Base-by-base conservation (phyloP, 164 flowering plant genomes). In the Buxus sempervirens region DNA sequence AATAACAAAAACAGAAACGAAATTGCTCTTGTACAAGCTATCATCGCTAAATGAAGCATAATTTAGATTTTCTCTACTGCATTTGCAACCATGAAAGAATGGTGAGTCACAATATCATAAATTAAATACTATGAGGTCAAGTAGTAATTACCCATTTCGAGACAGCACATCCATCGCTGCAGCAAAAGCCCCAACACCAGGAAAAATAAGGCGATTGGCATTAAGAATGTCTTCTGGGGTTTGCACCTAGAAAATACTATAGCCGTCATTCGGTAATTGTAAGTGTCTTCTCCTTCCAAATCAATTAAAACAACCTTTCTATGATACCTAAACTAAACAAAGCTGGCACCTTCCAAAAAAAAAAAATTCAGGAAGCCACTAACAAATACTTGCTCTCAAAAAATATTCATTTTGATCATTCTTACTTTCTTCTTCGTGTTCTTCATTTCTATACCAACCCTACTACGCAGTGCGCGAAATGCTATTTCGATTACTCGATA, bases 131-230 rank as follows among this genome's bases (percentile, higher is more conserved):
- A 45, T 5, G 13, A 45, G 12, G 1, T 1, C 18, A 45, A 10
- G 1, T 10, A 45, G 51, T 21, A 54, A 69, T 65, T 71, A 89
- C 99, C 96, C 96, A 3, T 78, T 88, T 64, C 79, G 79, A 76
- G 76, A 86, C 48, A 95, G 77, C 57, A 95, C 86, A 63, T 88
- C 88, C 94, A 95, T 92, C 41, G 96, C 96, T 4, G 97, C 74
- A 58, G 91, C 97, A 84, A 95, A 95, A 32, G 99, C 99, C 64
- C 99, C 99, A 58, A 95, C 99, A 10, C 99, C 99, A 22, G 98
- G 99, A 75, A 95, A 92, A 36, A 95, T 78, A 58, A 95, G 94
- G 26, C 97, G 83, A 61, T 80, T 73, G 1, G 99, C 99, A 73
- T 83, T 86, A 22, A 88, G 70, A 73, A 95, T 95, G 68, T 95